Base-by-base conservation (phyloP, 2,329 filamentous ascomycete species). In the Reticulascus tulasneorum region DNA sequence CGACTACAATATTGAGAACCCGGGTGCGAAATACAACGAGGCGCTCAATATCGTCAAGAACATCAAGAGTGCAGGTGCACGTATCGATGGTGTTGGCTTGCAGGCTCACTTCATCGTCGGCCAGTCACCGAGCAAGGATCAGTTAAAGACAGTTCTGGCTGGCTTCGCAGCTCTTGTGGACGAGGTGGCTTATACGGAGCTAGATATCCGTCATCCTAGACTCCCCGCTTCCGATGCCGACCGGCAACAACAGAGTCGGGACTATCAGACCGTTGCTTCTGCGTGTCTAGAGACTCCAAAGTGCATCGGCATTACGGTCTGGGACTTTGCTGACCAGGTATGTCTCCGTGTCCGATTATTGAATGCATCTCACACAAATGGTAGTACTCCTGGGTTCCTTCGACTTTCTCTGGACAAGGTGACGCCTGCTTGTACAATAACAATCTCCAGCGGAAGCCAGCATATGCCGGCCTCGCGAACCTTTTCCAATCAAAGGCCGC, bases 281-380 rank as follows among this genome's bases (percentile, higher is more conserved):
- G 79, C 73, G 6, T 85, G 82, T 48, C 53, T 82, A 21, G 59
- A 68, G 13, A 61, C 77, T 33, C 40, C 63, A 9, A 75, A 77
- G 29, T 59, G 56, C 35, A 37, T 60, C n/a, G 56, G 56, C 11
- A 42, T 58, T 25, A 60, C 53, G 16, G 44, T 58, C 33, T 60
- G 56, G 56, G 56, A 69, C 41, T 64, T 71, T 11, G 56, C 63
- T 5, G 70, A 73, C 37, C 47, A 55, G 29, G 70, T 66, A 35
- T 55, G 62, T 52, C 33, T 16, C 12, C 11, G 5, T 7, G 5
- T 4, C 16, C 8, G 6, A 15, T 13, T 12, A n/a, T 21, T 10
- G n/a, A 12, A n/a, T n/a, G 9, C 12, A 15, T 19, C 18, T 35
- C 10, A 28, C 7, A 9, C 15, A 12, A 8, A 17, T 7, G 13